Evolutionary conservation across 306 rosid species (phyloP).

Genomic region (Albizia julibrissin): DNA sequence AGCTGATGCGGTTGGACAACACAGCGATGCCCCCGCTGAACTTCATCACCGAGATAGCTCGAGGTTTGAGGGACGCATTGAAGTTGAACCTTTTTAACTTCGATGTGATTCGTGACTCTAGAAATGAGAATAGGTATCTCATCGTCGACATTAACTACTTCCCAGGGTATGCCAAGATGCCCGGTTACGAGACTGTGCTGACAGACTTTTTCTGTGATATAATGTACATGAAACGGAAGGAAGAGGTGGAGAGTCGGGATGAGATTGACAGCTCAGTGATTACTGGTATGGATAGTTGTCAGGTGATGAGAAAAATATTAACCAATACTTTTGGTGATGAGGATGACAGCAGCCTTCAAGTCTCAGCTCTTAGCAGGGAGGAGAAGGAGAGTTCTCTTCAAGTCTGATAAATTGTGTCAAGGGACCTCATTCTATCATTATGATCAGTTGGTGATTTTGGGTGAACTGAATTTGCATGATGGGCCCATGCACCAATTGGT

Average conservation of each 20-base stretch:
- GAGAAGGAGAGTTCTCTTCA: conserved; percentile 45
- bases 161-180: conserved; percentile 99
- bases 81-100: conserved; percentile 80
- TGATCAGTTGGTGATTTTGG: conserved; percentile 34
- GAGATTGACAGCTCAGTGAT: conserved; percentile 28
- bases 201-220: conserved; percentile 83
- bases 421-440: conserved; percentile 23
- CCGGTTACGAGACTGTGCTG: conserved; percentile 73
- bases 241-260: conserved; percentile 15
- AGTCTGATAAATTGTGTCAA: conserved; percentile 28
- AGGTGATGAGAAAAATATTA: not conserved
- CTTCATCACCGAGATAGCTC: conserved; percentile 65
- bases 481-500: conserved; percentile 40
- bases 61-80: conserved; percentile 62
- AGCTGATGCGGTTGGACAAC: conserved; percentile 75
- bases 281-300: conserved; percentile 38
- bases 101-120: conserved; percentile 80
- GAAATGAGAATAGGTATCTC: conserved; percentile 73
- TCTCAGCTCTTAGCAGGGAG: conserved; percentile 34
- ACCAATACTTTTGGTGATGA: conserved; percentile 44
- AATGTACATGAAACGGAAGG: conserved; percentile 42
- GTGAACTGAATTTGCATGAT: conserved; percentile 40
- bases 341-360: conserved; percentile 37
- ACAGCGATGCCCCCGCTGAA: conserved; percentile 81
- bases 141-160: conserved; percentile 91